These are phyloP conservation scores for Tolypocladium inflatum DNA, from an alignment of 2,329 filamentous ascomycete genomes.

Conservation along the genomic window DNA sequence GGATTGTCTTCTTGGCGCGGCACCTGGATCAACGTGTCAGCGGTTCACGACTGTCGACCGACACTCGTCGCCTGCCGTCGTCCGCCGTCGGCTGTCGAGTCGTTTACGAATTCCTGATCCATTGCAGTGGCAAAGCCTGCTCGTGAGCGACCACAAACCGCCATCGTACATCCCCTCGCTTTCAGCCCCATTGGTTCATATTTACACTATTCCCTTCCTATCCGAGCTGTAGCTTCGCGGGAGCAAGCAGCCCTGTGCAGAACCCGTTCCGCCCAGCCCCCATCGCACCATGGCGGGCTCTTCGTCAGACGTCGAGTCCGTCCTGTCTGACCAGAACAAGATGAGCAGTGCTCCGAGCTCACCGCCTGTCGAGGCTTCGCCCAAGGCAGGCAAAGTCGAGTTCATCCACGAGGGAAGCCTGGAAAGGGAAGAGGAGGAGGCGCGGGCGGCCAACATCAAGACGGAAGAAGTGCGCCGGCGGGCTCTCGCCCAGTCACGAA, in stretches of 20 bases:
- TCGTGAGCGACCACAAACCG: not conserved
- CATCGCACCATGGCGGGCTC: constrained; percentile 16
- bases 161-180: not conserved
- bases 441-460: constrained; percentile 28
- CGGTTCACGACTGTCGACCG: not conserved
- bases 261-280: not conserved
- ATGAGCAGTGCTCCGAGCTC: constrained; percentile 28
- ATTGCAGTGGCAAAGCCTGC: not conserved
- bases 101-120: not conserved
- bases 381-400: constrained; percentile 8
- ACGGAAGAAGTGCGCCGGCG: constrained; percentile 38
- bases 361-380: constrained; percentile 17
- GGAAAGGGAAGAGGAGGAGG: constrained; percentile 25
- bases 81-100: not conserved
- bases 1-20: not conserved
- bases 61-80: not conserved
- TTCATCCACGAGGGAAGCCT: constrained; percentile 17
- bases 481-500: constrained; percentile 26
- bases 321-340: constrained; percentile 16
- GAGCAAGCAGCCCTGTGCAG: not conserved
- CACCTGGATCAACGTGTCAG: not conserved
- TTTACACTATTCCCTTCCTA: not conserved
- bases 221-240: not conserved
- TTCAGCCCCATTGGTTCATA: not conserved
- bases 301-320: constrained; percentile 21